phyloP scores from a whole-genome alignment of 108 stramenopile genomes.

The Mayamaea pseudoterrestris region DNA sequence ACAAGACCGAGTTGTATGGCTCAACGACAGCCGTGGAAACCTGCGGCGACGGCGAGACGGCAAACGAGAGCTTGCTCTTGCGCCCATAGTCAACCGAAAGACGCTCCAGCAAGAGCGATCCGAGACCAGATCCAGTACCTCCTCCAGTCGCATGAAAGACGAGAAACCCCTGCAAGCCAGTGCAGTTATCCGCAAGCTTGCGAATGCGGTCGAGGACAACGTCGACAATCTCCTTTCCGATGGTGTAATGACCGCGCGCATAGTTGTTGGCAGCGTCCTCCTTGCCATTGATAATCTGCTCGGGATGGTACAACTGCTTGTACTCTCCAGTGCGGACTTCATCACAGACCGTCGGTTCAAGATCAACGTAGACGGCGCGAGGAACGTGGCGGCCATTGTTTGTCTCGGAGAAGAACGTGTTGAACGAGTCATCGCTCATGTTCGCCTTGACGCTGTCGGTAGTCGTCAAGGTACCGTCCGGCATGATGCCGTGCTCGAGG shows the following conservation, averaged over 20 bases:
- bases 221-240: conserved; percentile 97
- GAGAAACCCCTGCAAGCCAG: conserved; percentile 98
- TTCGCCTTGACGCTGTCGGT: conserved; percentile 50
- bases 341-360: conserved; percentile 97
- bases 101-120: conserved; percentile 95
- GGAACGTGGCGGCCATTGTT: conserved; percentile 96
- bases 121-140: conserved; percentile 98
- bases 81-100: conserved; percentile 97
- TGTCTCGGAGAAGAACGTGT: conserved; percentile 98
- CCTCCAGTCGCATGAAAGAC: conserved; percentile 99
- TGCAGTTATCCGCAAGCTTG: conserved; percentile 98
- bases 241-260: conserved; percentile 99
- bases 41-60: conserved; percentile 89
- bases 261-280: conserved; percentile 99
- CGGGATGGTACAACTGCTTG: conserved; percentile 95
- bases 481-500: conserved; percentile 95
- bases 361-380: conserved; percentile 94
- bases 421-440: conserved; percentile 83
- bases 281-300: conserved; percentile 99
- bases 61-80: conserved; percentile 98
- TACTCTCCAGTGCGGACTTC: conserved; percentile 86
- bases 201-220: conserved; percentile 96
- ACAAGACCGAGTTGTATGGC: conserved; percentile 95
- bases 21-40: conserved; percentile 94
- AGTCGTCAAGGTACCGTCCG: conserved; percentile 80